These are phyloP conservation scores for Vinca minor DNA, from an alignment of 257 asterid genomes.

Conservation along the genomic window DNA sequence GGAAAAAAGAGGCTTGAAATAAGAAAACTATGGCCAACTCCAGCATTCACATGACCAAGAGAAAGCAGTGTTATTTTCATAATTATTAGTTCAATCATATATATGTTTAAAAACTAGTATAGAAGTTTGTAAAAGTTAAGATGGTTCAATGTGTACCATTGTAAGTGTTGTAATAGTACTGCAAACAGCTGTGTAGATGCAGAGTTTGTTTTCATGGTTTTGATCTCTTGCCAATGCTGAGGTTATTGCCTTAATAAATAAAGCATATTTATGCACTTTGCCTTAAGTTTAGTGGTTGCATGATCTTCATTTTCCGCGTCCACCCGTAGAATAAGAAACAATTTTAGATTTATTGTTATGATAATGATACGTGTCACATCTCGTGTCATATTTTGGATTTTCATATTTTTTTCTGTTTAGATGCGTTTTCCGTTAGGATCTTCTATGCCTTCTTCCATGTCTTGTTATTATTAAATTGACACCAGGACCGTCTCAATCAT, in stretches of 20 bases:
- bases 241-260: neutral
- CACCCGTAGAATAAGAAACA: too few relatives aligned
- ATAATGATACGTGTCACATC: too few relatives aligned
- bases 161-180: neutral
- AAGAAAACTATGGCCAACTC: neutral
- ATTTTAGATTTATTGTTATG: too few relatives aligned
- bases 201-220: neutral
- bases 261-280: neutral
- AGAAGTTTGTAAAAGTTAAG: neutral
- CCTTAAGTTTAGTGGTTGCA: too few relatives aligned
- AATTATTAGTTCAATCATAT: neutral
- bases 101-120: neutral
- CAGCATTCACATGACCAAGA: neutral
- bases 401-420: too few relatives aligned
- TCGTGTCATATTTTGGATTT: too few relatives aligned
- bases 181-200: neutral
- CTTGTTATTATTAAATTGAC: too few relatives aligned
- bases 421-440: too few relatives aligned
- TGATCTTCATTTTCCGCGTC: too few relatives aligned
- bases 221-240: constrained; percentile 1
- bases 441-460: too few relatives aligned
- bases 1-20: neutral
- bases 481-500: too few relatives aligned
- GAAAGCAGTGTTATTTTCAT: too few relatives aligned
- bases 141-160: neutral